phyloP scores from a whole-genome alignment of 2,329 filamentous ascomycete genomes.

The Penicillium digitatum region DNA sequence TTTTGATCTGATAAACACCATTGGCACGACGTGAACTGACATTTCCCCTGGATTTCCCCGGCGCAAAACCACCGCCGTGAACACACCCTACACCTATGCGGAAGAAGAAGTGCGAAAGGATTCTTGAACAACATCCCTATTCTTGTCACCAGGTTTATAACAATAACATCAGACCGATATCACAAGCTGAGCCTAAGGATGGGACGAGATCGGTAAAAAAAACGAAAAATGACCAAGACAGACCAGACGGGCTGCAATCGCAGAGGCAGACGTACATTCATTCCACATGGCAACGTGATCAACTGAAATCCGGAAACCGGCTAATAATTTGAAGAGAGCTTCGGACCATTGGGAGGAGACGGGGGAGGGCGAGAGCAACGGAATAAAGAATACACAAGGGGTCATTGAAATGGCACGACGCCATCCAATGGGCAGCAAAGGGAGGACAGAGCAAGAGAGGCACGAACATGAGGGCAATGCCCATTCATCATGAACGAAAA shows the following conservation, averaged over 20 bases:
- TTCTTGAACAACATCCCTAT: not conserved
- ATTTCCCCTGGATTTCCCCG: no score
- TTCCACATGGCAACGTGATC: slow-evolving; percentile 24
- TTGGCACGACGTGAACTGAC: not conserved
- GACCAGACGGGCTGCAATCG: slow-evolving; percentile 15
- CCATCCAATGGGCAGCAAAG: not conserved
- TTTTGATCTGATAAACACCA: not conserved
- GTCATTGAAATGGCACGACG: not conserved
- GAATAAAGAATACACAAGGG: slow-evolving; percentile 3
- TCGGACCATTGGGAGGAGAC: not conserved
- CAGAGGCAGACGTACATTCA: slow-evolving; percentile 20
- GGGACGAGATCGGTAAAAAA: not conserved
- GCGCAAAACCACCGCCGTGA: no score
- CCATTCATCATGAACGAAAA: not conserved
- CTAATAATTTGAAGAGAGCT: slow-evolving; percentile 2
- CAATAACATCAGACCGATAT: not conserved
- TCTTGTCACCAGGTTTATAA: not conserved
- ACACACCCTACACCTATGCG: not conserved
- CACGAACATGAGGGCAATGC: not conserved
- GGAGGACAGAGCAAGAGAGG: not conserved
- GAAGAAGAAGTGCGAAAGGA: not conserved
- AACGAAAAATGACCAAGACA: slow-evolving; percentile 1
- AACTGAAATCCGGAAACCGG: slow-evolving; percentile 3
- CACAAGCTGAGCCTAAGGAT: not conserved
- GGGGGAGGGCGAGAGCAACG: not conserved